Conservation (phyloP, 768 basidiomycete genomes). For the Astraeus odoratus region DNA sequence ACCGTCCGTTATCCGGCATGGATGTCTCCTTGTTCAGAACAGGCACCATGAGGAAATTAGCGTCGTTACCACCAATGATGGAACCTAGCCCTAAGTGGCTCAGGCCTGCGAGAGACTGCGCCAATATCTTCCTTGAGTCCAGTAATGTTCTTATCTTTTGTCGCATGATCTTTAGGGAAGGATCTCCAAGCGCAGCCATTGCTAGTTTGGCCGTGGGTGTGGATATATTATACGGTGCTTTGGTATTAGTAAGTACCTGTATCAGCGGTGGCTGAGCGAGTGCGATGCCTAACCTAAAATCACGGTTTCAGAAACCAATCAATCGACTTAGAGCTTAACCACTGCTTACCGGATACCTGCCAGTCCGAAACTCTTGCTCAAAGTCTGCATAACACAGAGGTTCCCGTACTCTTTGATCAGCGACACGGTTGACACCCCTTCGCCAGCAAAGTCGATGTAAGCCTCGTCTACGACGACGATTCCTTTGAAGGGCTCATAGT, state of each 20-base stretch:
- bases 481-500: slow-evolving; percentile 80
- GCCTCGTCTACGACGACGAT: slow-evolving; percentile 95
- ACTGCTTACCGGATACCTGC: slow-evolving; percentile 81
- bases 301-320: neutral
- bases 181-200: slow-evolving; percentile 63
- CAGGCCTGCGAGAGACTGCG: slow-evolving; percentile 42
- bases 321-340: neutral
- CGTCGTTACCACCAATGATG: slow-evolving; percentile 75
- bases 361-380: slow-evolving; percentile 94
- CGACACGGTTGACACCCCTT: slow-evolving; percentile 53
- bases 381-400: slow-evolving; percentile 90
- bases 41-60: slow-evolving; percentile 86
- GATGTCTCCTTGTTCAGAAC: slow-evolving; percentile 43
- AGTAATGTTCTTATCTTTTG: slow-evolving; percentile 53
- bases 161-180: slow-evolving; percentile 59
- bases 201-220: slow-evolving; percentile 84
- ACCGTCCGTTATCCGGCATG: slow-evolving; percentile 51
- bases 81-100: slow-evolving; percentile 50
- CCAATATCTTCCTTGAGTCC: slow-evolving; percentile 49
- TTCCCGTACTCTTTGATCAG: slow-evolving; percentile 81
- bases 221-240: slow-evolving; percentile 97
- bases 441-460: slow-evolving; percentile 86
- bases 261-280: slow-evolving; percentile 86
- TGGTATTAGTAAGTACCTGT: slow-evolving; percentile 88
- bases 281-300: slow-evolving; percentile 74